Base-by-base conservation (phyloP, 805 yeast species). In the Ogataea pini region DNA sequence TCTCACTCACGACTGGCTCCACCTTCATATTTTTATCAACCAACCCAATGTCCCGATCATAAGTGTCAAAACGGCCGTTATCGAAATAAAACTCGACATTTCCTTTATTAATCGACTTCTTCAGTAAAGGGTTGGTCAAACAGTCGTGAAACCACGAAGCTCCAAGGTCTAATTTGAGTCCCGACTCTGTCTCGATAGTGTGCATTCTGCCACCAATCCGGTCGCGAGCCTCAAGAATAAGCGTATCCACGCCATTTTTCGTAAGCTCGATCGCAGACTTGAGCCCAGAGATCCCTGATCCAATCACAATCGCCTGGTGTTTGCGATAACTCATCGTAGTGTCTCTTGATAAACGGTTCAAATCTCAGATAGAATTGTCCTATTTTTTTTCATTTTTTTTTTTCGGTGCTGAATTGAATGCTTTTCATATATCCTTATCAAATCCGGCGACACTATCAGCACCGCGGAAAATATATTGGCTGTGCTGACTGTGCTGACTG, bases 121-220 rank as follows among this genome's bases (percentile, higher is more conserved):
- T 66, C 48, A 88, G 78, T 22, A 86, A 71, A 1, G 79, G 69
- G 60, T 90, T 90, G 36, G 75, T 72, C 44, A 88, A 66, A 5
- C 89, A 79, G 55, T 89, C 96, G 60, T 90, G 97, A 63, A 86
- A 86, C 97, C 97, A 90, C 9, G 92, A 80, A 0, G 96, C 96
- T 0, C 97, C 97, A 16, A 89, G 56, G 62, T 89, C 96, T 48
- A 84, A 77, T 6, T 67, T 57, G 10, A 61, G 48, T 6, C 65
- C 65, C 6, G 58, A 42, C 3, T 60, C 57, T 22, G 59, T 37
- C 44, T 57, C 47, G 25, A 71, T 73, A 1, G 86, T 78, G 16
- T 70, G 59, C 9, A 84, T 61, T 44, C 96, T 69, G 0, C 96
- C 96, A 8, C 95, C 95, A 1, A 83, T 52, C 36, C 88, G 64